phyloP scores from a whole-genome alignment of 352 stramenopile genomes.

The Peronospora farinosa region DNA sequence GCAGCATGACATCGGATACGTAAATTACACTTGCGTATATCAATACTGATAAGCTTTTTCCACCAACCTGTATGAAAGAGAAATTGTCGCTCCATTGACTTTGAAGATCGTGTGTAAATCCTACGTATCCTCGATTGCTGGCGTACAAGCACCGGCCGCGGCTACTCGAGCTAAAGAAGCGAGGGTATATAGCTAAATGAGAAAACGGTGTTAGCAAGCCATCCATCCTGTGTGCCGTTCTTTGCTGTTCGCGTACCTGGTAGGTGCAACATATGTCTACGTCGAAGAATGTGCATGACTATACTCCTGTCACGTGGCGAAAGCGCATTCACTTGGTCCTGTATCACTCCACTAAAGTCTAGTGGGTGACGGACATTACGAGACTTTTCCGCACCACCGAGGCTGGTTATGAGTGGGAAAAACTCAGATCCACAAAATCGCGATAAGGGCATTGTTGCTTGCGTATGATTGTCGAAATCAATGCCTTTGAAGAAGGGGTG shows the following conservation, averaged over 20 bases:
- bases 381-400: slow-evolving; percentile 36
- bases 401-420: slow-evolving; percentile 39
- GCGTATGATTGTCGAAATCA: slow-evolving; percentile 63
- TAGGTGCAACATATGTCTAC: slow-evolving; percentile 65
- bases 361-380: slow-evolving; percentile 20
- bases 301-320: slow-evolving; percentile 28
- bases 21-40: neutral
- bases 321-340: slow-evolving; percentile 37
- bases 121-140: slow-evolving; percentile 46
- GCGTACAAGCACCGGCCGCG: slow-evolving; percentile 58
- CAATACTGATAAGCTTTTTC: neutral
- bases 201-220: slow-evolving; percentile 6
- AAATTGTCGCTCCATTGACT: slow-evolving; percentile 69
- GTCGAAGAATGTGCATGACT: slow-evolving; percentile 76
- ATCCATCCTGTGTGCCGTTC: slow-evolving; percentile 1
- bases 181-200: slow-evolving; percentile 51
- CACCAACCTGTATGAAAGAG: slow-evolving; percentile 56
- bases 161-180: slow-evolving; percentile 53
- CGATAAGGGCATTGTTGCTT: slow-evolving; percentile 20
- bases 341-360: slow-evolving; percentile 22
- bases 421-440: slow-evolving; percentile 43
- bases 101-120: slow-evolving; percentile 61
- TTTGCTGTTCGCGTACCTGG: slow-evolving; percentile 26
- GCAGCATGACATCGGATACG: neutral
- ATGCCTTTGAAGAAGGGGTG: slow-evolving; percentile 71